Evolutionary conservation across 768 basidiomycete genomes (phyloP).

Genomic region (Amanita exitialis): DNA sequence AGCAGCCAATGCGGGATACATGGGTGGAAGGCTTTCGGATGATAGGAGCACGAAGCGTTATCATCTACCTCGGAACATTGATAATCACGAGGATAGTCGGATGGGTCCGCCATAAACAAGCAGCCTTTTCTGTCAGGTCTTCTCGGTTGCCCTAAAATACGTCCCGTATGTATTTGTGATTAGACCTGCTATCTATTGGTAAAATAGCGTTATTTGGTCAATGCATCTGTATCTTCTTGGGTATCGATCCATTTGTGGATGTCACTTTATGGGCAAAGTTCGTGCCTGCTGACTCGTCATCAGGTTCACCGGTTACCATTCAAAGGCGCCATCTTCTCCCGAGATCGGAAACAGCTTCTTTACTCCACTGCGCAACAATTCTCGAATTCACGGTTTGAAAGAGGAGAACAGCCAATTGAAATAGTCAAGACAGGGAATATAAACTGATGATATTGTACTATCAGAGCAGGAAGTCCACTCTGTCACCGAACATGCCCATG

Average conservation of each 20-base stretch:
- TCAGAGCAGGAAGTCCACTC: not conserved
- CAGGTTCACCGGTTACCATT: slow-evolving; percentile 1
- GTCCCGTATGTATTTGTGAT: slow-evolving; percentile 14
- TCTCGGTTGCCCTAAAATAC: slow-evolving; percentile 5
- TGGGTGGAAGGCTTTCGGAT: slow-evolving; percentile 21
- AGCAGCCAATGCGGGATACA: slow-evolving; percentile 13
- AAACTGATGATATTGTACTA: not conserved
- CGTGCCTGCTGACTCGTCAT: slow-evolving; percentile 3
- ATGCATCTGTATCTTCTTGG: slow-evolving; percentile 7
- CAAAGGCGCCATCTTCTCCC: not conserved
- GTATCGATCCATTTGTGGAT: slow-evolving; percentile 4
- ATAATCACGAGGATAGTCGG: slow-evolving; percentile 26
- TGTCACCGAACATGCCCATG: not conserved
- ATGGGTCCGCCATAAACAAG: slow-evolving; percentile 10
- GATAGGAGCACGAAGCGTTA: slow-evolving; percentile 53
- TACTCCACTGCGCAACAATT: not conserved
- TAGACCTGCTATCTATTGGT: slow-evolving; percentile 14
- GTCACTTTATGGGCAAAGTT: slow-evolving; percentile 3
- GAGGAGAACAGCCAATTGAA: not conserved
- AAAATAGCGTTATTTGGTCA: slow-evolving; percentile 12
- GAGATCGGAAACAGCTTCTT: not conserved
- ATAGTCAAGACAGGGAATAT: not conserved
- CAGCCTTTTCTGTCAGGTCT: slow-evolving; percentile 7
- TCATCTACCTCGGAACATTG: slow-evolving; percentile 33
- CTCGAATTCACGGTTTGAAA: not conserved